These are phyloP conservation scores for Lepiota brunneoincarnata DNA, from an alignment of 768 basidiomycete species.

Conservation along the genomic window DNA sequence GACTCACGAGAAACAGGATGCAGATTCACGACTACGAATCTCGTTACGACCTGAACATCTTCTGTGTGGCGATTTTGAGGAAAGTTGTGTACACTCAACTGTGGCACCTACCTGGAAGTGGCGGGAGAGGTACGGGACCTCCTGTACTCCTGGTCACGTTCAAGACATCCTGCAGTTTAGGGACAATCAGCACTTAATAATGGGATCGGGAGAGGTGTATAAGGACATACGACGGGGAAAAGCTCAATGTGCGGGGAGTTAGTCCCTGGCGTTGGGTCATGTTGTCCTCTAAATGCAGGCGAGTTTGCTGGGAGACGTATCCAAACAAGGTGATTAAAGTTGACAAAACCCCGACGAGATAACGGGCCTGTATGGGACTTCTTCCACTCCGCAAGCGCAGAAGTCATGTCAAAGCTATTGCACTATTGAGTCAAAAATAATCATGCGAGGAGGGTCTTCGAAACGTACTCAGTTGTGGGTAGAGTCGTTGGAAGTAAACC, in stretches of 20 bases:
- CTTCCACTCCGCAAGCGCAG: constrained; percentile 15
- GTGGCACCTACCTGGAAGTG: too few species aligned
- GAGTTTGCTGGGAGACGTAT: constrained; percentile 10
- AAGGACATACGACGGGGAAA: constrained; percentile 23
- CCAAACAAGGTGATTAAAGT: constrained; percentile 5
- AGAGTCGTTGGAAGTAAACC: not conserved
- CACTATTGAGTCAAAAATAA: not conserved
- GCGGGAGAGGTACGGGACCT: too few species aligned
- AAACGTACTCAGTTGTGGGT: not conserved
- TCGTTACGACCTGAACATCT: too few species aligned
- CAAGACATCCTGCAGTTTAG: too few species aligned
- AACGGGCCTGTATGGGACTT: constrained; percentile 16
- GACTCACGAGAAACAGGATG: too few species aligned
- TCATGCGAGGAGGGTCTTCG: not conserved
- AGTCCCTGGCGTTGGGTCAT: constrained; percentile 12
- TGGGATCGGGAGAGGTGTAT: too few species aligned
- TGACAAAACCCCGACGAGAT: not conserved
- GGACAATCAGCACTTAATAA: constrained; percentile 15
- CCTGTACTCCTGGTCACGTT: too few species aligned
- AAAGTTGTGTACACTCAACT: too few species aligned
- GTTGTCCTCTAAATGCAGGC: constrained; percentile 7
- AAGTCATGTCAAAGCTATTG: not conserved
- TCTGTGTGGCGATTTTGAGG: too few species aligned
- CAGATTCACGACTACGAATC: too few species aligned
- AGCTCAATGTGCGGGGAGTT: constrained; percentile 21